Conservation (phyloP, 2,329 filamentous ascomycete species). For the Rachicladosporium sp. region DNA sequence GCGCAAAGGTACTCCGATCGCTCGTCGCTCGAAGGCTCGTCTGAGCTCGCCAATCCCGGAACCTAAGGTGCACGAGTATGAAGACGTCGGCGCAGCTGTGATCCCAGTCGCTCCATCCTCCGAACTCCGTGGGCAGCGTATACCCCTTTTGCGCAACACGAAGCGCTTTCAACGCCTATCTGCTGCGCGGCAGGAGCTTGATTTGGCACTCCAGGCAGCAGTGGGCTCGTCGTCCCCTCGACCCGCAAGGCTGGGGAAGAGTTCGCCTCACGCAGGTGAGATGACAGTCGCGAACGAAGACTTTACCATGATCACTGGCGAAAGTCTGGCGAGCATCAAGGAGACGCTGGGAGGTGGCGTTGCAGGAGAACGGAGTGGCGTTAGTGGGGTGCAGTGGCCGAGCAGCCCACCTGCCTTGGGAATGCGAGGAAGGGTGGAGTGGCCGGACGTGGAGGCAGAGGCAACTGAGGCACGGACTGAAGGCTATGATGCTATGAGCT, state of each 20-base stretch:
- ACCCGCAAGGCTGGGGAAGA: background rate
- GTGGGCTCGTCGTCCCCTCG: background rate
- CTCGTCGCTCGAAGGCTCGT: too few relatives aligned
- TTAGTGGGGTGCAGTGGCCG: too few relatives aligned
- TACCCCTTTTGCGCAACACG: constrained; percentile 4
- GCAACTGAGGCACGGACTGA: constrained; percentile 1
- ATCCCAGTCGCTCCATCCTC: constrained; percentile 1
- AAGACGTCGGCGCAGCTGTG: too few relatives aligned
- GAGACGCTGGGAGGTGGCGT: background rate
- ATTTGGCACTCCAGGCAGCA: constrained; percentile 19
- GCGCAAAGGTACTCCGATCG: too few relatives aligned
- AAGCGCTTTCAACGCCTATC: constrained; percentile 14
- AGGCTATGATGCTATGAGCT: constrained; percentile 17
- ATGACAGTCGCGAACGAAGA: constrained; percentile 37
- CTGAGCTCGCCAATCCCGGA: too few relatives aligned
- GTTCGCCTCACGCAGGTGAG: constrained; percentile 22
- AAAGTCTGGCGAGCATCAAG: constrained; percentile 29
- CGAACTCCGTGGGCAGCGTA: constrained; percentile 2
- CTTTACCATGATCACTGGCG: constrained; percentile 40
- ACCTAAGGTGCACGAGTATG: too few relatives aligned
- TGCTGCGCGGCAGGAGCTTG: constrained; percentile 19
- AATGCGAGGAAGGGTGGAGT: constrained; percentile 2
- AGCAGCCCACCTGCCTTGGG: too few relatives aligned
- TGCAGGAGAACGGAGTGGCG: too few relatives aligned
- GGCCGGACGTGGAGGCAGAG: constrained; percentile 11